Evolutionary conservation across 2,329 filamentous ascomycete genomes (phyloP).

Genomic region (Coniochaeta sp.): DNA sequence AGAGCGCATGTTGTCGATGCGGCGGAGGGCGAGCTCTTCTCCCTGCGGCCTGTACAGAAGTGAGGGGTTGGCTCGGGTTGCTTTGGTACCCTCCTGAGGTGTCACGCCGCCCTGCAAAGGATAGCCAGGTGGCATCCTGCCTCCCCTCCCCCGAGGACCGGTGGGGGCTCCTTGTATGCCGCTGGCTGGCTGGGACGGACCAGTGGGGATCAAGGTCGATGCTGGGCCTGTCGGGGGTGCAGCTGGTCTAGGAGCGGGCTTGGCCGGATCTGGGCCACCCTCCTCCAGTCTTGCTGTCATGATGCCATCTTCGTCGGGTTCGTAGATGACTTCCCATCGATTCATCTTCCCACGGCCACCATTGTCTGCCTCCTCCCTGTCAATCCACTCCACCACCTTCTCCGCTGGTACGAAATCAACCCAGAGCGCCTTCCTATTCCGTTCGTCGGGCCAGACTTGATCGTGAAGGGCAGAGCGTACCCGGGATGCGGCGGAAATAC

Average conservation of each 20-base stretch:
- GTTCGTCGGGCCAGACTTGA: conserved; percentile 79
- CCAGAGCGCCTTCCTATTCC: conserved; percentile 74
- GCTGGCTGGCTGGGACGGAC: conserved; percentile 10
- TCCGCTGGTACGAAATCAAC: conserved; percentile 84
- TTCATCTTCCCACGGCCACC: conserved; percentile 29
- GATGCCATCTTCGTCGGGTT: conserved; percentile 44
- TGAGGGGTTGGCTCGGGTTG: conserved; percentile 34
- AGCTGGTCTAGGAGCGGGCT: conserved; percentile 9
- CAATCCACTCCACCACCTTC: conserved; percentile 66
- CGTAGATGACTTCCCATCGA: conserved; percentile 71
- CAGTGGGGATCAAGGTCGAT: conserved; percentile 11
- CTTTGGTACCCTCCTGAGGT: conserved; percentile 10
- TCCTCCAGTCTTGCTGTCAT: conserved; percentile 52
- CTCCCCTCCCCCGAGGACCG: conserved; percentile 18
- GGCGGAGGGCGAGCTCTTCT: conserved; percentile 54
- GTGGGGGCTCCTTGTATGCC: conserved; percentile 19
- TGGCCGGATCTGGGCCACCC: conserved; percentile 22
- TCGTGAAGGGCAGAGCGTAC: conserved; percentile 72
- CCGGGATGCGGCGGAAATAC: conserved; percentile 62
- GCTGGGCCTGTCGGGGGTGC: conserved; percentile 12
- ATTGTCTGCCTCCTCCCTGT: conserved; percentile 49
- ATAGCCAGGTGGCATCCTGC: conserved; percentile 12
- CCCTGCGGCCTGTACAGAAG: conserved; percentile 51
- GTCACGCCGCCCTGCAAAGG: conserved; percentile 9
- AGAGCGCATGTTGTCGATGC: conserved; percentile 51